These are phyloP conservation scores for Thelonectria discophora DNA, from an alignment of 2,329 filamentous ascomycete genomes.

Conservation along the genomic window DNA sequence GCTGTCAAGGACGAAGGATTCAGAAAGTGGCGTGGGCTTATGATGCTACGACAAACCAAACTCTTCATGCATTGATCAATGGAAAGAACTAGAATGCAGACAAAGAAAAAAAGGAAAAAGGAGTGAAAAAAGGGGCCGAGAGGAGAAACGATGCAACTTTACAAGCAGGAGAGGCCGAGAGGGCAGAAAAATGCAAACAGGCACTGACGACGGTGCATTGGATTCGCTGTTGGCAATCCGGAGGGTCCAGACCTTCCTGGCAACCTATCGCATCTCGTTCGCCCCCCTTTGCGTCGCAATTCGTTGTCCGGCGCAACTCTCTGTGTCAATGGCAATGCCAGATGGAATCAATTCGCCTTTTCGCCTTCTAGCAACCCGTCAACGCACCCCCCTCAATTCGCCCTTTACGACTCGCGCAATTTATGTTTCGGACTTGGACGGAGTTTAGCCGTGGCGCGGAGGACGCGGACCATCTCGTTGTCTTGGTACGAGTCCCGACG, in stretches of 20 bases:
- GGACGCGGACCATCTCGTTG: neutral
- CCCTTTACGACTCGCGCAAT: neutral
- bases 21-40: conserved; percentile 14
- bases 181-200: conserved; percentile 11
- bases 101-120: neutral
- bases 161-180: neutral
- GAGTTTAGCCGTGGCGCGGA: conserved; percentile 11
- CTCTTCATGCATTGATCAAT: conserved; percentile 5
- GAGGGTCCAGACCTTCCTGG: conserved; percentile 13
- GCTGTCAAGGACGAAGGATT: conserved; percentile 9
- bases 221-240: conserved; percentile 16
- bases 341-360: neutral
- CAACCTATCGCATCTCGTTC: conserved; percentile 20
- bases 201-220: conserved; percentile 1
- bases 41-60: neutral
- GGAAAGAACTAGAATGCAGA: neutral
- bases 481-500: conserved; percentile 7
- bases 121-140: neutral
- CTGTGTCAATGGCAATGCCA: conserved; percentile 4
- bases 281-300: conserved; percentile 16
- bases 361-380: conserved; percentile 8
- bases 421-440: conserved; percentile 12
- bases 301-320: conserved; percentile 14
- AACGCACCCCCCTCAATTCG: neutral
- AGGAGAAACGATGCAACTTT: conserved; percentile 7